Percentiles rank a stretch among this genome's conserved stretches.
phyloP scores from a whole-genome alignment of 768 basidiomycete genomes.

The Astraeus odoratus region DNA sequence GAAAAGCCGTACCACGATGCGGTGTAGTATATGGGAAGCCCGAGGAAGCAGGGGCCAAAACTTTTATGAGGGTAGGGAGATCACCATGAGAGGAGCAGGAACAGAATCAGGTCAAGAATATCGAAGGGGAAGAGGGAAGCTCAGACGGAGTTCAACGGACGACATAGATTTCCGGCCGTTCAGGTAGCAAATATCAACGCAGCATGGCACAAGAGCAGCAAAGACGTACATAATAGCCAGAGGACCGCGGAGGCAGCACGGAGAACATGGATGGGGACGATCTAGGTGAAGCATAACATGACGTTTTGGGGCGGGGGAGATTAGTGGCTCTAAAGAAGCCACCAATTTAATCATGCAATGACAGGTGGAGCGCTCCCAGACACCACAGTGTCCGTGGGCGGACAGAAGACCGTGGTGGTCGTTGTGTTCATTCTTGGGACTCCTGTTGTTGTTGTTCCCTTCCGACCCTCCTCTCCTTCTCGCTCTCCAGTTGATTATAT shows the following conservation, averaged over 20 bases:
- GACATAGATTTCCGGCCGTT: slow-evolving; percentile 15
- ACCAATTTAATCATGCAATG: slow-evolving; percentile 13
- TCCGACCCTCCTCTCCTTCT: slow-evolving; percentile 90
- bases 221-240: slow-evolving; percentile 4
- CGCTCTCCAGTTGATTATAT: slow-evolving; percentile 94
- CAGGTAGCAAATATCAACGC: slow-evolving; percentile 16
- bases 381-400: neutral
- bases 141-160: slow-evolving; percentile 1
- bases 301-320: slow-evolving; percentile 2
- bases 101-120: slow-evolving; percentile 22
- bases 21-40: slow-evolving; percentile 27
- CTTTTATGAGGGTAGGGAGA: slow-evolving; percentile 13
- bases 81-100: slow-evolving; percentile 11
- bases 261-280: slow-evolving; percentile 22
- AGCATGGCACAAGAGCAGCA: slow-evolving; percentile 13
- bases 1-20: slow-evolving; percentile 24
- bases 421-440: slow-evolving; percentile 37
- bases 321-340: slow-evolving; percentile 6
- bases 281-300: slow-evolving; percentile 21
- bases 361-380: too few species aligned
- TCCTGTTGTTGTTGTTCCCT: slow-evolving; percentile 78
- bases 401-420: neutral
- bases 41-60: slow-evolving; percentile 20
- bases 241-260: slow-evolving; percentile 10
- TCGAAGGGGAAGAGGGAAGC: slow-evolving; percentile 12